Evolutionary conservation across 192 early-diverging fungal species (phyloP), one percentile per base, ranked within the genome.

Genomic region (Cladochytrium replicatum): DNA sequence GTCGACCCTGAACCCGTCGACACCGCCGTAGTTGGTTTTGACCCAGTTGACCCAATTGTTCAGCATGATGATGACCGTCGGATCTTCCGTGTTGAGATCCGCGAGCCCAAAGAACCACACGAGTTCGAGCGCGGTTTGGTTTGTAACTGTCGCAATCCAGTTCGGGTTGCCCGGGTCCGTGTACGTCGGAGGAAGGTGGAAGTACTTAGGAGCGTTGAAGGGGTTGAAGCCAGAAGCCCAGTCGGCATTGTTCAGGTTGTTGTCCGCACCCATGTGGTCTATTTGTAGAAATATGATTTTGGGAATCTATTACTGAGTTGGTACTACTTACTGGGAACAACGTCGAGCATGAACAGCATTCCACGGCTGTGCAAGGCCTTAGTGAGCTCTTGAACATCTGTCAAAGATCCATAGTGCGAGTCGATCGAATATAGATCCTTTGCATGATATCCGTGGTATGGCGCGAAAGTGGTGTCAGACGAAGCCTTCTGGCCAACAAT

Each of bases 381-480:
- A 1, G 71, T 55, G 11, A 73, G 34, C 7, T 54, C 38, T n/a
- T 40, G 25, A 6, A 73, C 34, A 4, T 73, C 72, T 23, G 69
- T 7, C 11, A 42, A 30, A 1, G 68, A 49, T 8, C 71, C 71
- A 61, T 75, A 73, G 21, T 74, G 45, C 15, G 25, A 8, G 41
- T 76, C 71, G 9, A 76, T 24, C 15, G 29, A 15, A n/a, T 61
- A 28, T 22, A 76, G 53, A 22, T 73, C 57, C 11, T 32, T 46
- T 7, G 71, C 48, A 64, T 67, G 71, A 51, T 76, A 73, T 13
- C 63, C 71, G 43, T 68, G 71, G 37, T 75, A 62, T 11, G 56
- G 56, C 11, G 15, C 46, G 13, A 32, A 8, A 27, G 32, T 41
- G 54, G 48, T 60, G 5, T n/a, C n/a, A n/a, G n/a, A n/a, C n/a